These are phyloP conservation scores for Rhytidiadelphus loreus DNA, from an alignment of 225 moss, liverwort and hornwort species.

Conservation along the genomic window DNA sequence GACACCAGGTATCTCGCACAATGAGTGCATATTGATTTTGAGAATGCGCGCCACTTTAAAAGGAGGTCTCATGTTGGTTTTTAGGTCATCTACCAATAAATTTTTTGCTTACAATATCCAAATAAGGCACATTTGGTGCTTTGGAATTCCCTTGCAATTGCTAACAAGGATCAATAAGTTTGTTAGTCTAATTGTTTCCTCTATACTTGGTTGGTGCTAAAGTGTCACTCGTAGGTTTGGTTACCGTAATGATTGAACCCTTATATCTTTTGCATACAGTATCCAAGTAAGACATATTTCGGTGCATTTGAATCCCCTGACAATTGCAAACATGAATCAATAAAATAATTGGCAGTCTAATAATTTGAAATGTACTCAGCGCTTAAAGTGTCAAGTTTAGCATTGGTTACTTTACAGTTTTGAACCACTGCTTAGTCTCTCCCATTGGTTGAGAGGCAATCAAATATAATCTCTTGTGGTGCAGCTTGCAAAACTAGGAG, in stretches of 20 bases:
- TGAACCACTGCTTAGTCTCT: neutral
- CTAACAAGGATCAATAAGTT: neutral
- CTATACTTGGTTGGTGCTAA: neutral
- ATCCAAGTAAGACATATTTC: neutral
- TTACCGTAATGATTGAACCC: neutral
- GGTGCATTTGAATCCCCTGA: neutral
- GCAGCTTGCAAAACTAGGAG: constrained; percentile 78
- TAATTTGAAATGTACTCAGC: too few species aligned
- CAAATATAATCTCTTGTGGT: neutral
- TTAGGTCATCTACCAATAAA: neutral
- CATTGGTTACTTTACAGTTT: neutral
- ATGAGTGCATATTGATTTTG: neutral
- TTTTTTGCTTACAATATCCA: neutral
- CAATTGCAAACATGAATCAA: neutral
- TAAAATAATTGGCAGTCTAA: neutral
- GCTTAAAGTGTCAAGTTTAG: neutral
- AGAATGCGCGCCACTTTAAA: neutral
- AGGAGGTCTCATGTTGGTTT: neutral
- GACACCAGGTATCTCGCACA: neutral
- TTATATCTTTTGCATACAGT: neutral
- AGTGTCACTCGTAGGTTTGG: neutral
- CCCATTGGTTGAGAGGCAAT: neutral
- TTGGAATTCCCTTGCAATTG: neutral
- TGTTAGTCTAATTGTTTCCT: neutral
- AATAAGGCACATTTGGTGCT: neutral